Evolutionary conservation across 2,329 filamentous ascomycete species (phyloP).

Genomic region (Penicillium sp.): DNA sequence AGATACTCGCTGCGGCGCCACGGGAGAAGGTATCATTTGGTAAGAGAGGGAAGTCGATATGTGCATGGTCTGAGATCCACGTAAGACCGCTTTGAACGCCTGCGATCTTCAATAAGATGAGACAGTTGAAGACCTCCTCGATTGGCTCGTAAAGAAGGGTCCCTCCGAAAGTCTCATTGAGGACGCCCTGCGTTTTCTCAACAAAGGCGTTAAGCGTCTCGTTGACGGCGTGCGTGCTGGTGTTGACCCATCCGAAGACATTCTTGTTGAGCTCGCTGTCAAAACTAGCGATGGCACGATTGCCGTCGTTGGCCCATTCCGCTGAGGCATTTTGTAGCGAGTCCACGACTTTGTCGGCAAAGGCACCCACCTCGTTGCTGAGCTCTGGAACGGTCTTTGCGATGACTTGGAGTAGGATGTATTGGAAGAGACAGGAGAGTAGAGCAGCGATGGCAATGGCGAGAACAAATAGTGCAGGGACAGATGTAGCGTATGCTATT

Average conservation of each 20-base stretch:
- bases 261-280: constrained; percentile 73
- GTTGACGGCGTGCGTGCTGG: constrained; percentile 76
- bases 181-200: constrained; percentile 65
- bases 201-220: constrained; percentile 78
- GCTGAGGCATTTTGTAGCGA: constrained; percentile 67
- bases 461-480: constrained; percentile 78
- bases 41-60: constrained; percentile 73
- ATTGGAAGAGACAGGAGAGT: constrained; percentile 77
- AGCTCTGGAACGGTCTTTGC: constrained; percentile 72
- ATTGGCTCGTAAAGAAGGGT: constrained; percentile 76
- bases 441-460: constrained; percentile 76
- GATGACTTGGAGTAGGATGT: constrained; percentile 66
- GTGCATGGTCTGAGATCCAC: constrained; percentile 84
- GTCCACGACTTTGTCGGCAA: constrained; percentile 71
- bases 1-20: constrained; percentile 59
- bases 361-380: constrained; percentile 67
- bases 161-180: constrained; percentile 73
- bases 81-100: constrained; percentile 82
- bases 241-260: constrained; percentile 80
- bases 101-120: constrained; percentile 82
- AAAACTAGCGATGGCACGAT: constrained; percentile 61
- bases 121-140: constrained; percentile 72
- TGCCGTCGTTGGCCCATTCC: constrained; percentile 71
- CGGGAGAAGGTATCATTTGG: constrained; percentile 75
- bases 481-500: constrained; percentile 79